phyloP scores from a whole-genome alignment of 1,284 basidiomycete species.

The Boletellus deceptivus region DNA sequence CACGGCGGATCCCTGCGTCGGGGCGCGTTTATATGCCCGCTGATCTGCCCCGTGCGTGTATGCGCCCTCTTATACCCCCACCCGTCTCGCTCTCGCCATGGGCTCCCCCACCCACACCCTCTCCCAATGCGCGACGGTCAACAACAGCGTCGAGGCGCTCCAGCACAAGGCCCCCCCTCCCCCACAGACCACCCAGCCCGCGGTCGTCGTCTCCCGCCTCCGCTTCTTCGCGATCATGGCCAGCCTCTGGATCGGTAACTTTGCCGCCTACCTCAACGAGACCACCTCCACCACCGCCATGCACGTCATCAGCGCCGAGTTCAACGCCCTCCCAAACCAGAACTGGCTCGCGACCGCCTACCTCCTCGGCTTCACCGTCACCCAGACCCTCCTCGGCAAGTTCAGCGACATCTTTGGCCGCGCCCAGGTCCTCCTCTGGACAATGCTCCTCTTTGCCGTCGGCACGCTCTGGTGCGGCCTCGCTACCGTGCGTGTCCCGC shows the following conservation, averaged over 20 bases:
- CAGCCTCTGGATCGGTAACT: conserved; percentile 35
- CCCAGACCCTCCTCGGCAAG: conserved; percentile 33
- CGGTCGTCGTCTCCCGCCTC: conserved; percentile 27
- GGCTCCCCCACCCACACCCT: conserved; percentile 29
- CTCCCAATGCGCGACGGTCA: conserved; percentile 32
- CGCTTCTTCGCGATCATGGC: conserved; percentile 36
- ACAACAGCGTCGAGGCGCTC: conserved; percentile 28
- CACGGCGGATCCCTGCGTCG: no score
- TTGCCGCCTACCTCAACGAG: conserved; percentile 37
- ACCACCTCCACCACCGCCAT: conserved; percentile 37
- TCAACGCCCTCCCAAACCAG: conserved; percentile 30
- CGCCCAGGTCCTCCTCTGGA: conserved; percentile 34
- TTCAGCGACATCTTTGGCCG: conserved; percentile 37
- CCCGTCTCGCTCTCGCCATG: conserved; percentile 17
- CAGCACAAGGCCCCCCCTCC: conserved; percentile 21
- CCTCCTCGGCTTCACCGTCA: conserved; percentile 36
- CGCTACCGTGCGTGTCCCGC: conserved; percentile 25
- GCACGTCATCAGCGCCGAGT: conserved; percentile 33
- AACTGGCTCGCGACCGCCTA: conserved; percentile 36
- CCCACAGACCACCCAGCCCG: conserved; percentile 16
- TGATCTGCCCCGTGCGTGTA: no score
- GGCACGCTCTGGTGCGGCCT: conserved; percentile 36
- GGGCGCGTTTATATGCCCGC: no score
- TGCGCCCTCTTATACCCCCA: conserved; percentile 26
- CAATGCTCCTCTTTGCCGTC: conserved; percentile 35